A percentile compares a stretch with the other conserved stretches of the same genome.
Conservation (phyloP, 495 filamentous ascomycete genomes). For the Choiromyces venosus region DNA sequence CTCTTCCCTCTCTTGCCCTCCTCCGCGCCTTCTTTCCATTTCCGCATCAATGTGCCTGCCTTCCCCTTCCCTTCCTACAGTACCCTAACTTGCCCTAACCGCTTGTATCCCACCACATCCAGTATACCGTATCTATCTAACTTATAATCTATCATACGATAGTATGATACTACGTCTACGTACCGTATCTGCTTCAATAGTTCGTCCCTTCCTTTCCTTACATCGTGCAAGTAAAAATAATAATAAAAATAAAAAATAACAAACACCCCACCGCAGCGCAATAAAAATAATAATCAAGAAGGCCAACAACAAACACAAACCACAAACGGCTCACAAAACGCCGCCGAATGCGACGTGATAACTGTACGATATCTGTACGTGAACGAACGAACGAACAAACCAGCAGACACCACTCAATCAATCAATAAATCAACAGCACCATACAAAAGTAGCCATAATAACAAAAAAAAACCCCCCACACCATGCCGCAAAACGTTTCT, state of each 20-base stretch:
- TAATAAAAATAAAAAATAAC: neutral
- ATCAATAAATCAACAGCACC: neutral
- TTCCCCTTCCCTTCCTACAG: neutral
- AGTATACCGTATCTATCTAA: neutral
- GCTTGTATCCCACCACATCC: neutral
- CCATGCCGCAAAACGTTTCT: neutral
- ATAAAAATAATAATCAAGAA: too few species aligned
- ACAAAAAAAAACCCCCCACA: too few species aligned
- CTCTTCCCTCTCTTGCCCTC: neutral
- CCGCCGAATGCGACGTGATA: conserved; percentile 1
- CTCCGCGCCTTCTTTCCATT: neutral
- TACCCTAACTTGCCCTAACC: neutral
- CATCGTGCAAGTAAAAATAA: too few species aligned
- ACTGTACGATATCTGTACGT: neutral
- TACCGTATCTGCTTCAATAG: neutral
- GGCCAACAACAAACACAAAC: neutral
- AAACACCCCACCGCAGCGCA: too few species aligned
- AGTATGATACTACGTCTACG: too few species aligned
- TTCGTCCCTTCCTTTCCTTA: neutral
- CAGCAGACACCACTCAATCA: too few species aligned
- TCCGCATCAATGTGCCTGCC: too few species aligned
- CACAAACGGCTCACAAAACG: neutral
- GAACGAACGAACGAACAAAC: neutral
- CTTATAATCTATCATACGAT: neutral
- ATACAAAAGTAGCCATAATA: neutral